These are phyloP conservation scores for Elsinoe ampelina DNA, from an alignment of 2,329 filamentous ascomycete genomes.

Conservation along the genomic window DNA sequence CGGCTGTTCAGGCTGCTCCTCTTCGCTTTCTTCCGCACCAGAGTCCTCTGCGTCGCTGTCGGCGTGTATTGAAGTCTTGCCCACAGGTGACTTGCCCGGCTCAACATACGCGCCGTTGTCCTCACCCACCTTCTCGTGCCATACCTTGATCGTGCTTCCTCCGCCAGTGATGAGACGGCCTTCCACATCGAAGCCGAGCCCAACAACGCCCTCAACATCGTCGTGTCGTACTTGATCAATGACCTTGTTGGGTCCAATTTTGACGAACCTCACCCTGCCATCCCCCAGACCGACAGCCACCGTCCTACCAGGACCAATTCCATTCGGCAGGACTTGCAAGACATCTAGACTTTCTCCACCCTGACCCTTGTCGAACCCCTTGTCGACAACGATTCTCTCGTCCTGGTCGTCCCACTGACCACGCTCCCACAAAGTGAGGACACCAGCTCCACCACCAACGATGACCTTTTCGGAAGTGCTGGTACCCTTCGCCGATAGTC, in stretches of 20 bases:
- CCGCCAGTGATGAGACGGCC: constrained; percentile 85
- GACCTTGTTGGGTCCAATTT: constrained; percentile 64
- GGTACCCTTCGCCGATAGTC: constrained; percentile 55
- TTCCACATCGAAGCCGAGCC: constrained; percentile 71
- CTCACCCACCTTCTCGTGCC: constrained; percentile 56
- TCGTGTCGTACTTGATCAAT: constrained; percentile 63
- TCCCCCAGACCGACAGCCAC: constrained; percentile 75
- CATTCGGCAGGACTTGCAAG: constrained; percentile 62
- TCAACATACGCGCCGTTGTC: constrained; percentile 37
- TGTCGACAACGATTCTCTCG: constrained; percentile 71
- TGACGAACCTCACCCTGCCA: constrained; percentile 67
- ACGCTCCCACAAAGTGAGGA: constrained; percentile 87
- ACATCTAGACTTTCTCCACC: constrained; percentile 74
- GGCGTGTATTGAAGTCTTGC: constrained; percentile 26
- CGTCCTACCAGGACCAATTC: constrained; percentile 60
- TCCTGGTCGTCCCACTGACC: constrained; percentile 94
- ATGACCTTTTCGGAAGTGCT: constrained; percentile 65
- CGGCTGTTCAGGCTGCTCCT: constrained; percentile 30
- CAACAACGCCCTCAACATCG: constrained; percentile 76
- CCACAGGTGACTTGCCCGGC: constrained; percentile 34
- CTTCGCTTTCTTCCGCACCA: constrained; percentile 33
- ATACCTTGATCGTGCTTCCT: constrained; percentile 78
- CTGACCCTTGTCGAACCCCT: constrained; percentile 34
- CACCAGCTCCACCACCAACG: constrained; percentile 68
- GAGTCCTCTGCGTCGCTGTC: constrained; percentile 37